Conservation (phyloP, 371 early-diverging fungal genomes). For the Mucor lusitanicus region DNA sequence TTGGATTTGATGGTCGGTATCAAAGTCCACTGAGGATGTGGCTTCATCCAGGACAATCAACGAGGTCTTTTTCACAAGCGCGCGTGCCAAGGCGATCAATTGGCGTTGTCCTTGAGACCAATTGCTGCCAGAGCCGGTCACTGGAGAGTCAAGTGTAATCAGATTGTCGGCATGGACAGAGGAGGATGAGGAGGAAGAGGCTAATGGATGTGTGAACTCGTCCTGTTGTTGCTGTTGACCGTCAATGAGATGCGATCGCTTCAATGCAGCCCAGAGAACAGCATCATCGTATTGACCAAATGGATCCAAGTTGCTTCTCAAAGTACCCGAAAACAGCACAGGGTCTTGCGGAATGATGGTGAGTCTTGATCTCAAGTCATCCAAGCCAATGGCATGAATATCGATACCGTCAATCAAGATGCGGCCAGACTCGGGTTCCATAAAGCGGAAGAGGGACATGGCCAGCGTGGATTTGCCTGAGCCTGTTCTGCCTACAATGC, state of each 20-base stretch:
- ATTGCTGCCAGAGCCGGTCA: constrained; percentile 75
- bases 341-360: constrained; percentile 78
- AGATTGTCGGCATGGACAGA: constrained; percentile 19
- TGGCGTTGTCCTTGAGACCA: constrained; percentile 90
- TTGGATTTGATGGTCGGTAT: constrained; percentile 78
- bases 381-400: constrained; percentile 64
- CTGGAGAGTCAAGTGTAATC: constrained; percentile 62
- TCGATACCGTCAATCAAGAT: constrained; percentile 76
- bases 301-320: constrained; percentile 80
- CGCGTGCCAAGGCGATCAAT: constrained; percentile 85
- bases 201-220: neutral
- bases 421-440: constrained; percentile 63
- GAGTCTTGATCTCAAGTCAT: constrained; percentile 61
- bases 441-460: constrained; percentile 71
- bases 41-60: constrained; percentile 90
- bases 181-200: neutral
- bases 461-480: constrained; percentile 72
- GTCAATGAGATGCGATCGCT: constrained; percentile 64
- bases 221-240: constrained; percentile 21
- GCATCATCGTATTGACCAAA: constrained; percentile 68
- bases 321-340: constrained; percentile 76
- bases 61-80: constrained; percentile 72
- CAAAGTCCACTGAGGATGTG: constrained; percentile 78
- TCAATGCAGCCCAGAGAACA: constrained; percentile 76
- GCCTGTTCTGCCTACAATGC: constrained; percentile 60